These are phyloP conservation scores for Phytophthora litchii DNA, from an alignment of 352 stramenopile genomes.

Conservation along the genomic window DNA sequence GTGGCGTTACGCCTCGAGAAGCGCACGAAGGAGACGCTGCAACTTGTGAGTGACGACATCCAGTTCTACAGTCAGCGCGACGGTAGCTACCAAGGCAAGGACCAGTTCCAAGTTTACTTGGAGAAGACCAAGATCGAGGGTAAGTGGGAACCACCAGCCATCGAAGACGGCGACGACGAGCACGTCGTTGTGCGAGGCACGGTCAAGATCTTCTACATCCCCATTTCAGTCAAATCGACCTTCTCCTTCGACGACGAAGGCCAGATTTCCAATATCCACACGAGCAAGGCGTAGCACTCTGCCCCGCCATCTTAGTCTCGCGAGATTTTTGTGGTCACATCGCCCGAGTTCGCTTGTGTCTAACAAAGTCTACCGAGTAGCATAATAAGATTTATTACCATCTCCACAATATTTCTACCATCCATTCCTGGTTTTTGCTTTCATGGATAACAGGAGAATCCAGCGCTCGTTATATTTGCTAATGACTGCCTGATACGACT, in stretches of 20 bases:
- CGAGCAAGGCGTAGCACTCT: slow-evolving; percentile 44
- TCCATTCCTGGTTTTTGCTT: too few relatives aligned
- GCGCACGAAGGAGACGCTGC: slow-evolving; percentile 42
- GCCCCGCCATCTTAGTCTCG: too few relatives aligned
- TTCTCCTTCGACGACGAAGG: slow-evolving; percentile 49
- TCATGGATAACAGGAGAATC: too few relatives aligned
- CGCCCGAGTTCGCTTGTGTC: too few relatives aligned
- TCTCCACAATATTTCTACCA: too few relatives aligned
- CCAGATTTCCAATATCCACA: slow-evolving; percentile 57
- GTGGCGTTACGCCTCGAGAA: slow-evolving; percentile 48
- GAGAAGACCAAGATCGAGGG: slow-evolving; percentile 61
- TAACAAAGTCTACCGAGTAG: too few relatives aligned
- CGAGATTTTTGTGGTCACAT: too few relatives aligned
- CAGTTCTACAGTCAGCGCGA: slow-evolving; percentile 59
- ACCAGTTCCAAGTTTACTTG: slow-evolving; percentile 49
- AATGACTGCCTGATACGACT: too few relatives aligned
- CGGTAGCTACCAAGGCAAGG: slow-evolving; percentile 50
- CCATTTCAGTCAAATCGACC: slow-evolving; percentile 56
- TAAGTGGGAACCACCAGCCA: slow-evolving; percentile 41
- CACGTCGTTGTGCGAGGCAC: slow-evolving; percentile 54
- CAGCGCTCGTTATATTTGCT: too few relatives aligned
- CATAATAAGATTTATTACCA: too few relatives aligned
- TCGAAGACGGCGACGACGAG: slow-evolving; percentile 52
- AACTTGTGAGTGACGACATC: slow-evolving; percentile 62
- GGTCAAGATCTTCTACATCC: slow-evolving; percentile 62